A percentile compares a stretch with the other conserved stretches of the same genome.
Evolutionary conservation across 2,329 filamentous ascomycete species (phyloP).

Genomic region (Colletotrichum sp.): DNA sequence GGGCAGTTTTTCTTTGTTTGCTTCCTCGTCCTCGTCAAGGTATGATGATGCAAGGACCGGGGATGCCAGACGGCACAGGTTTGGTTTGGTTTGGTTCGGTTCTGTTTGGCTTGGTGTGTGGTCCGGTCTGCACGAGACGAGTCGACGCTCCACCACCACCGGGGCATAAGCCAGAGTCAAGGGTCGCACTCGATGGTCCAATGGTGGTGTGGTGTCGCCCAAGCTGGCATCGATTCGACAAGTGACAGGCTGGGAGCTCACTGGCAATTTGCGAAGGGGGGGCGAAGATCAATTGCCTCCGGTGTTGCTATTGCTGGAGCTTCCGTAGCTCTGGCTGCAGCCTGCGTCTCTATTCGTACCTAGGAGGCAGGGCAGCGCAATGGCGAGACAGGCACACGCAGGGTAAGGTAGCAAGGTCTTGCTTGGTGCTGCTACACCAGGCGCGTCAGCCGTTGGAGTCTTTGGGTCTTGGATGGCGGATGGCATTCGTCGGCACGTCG

Average conservation of each 20-base stretch:
- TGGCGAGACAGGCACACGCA: not conserved
- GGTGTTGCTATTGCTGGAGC: not conserved
- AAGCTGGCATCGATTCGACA: not conserved
- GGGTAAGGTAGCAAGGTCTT: not conserved
- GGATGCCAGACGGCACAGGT: not conserved
- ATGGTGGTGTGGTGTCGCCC: constrained; percentile 10
- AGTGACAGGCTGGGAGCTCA: constrained; percentile 3
- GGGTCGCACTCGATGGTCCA: not conserved
- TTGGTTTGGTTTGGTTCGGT: not conserved
- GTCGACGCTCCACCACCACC: not conserved
- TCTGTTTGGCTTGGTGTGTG: not conserved
- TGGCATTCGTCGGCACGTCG: not conserved
- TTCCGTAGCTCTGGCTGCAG: not conserved
- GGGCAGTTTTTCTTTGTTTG: not conserved
- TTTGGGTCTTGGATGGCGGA: not conserved
- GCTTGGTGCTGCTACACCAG: constrained; percentile 1
- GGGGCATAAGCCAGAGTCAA: not conserved
- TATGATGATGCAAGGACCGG: constrained; percentile 1
- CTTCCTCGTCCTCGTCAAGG: not conserved
- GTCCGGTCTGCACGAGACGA: not conserved
- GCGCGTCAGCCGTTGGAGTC: constrained; percentile 5
- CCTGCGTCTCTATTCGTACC: not conserved
- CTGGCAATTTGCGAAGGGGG: not conserved
- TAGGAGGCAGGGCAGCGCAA: not conserved
- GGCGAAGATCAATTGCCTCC: not conserved